A percentile compares a stretch with the other conserved stretches of the same genome.
Evolutionary conservation across 768 basidiomycete genomes (phyloP).

Genomic region (Saitozyma podzolica): DNA sequence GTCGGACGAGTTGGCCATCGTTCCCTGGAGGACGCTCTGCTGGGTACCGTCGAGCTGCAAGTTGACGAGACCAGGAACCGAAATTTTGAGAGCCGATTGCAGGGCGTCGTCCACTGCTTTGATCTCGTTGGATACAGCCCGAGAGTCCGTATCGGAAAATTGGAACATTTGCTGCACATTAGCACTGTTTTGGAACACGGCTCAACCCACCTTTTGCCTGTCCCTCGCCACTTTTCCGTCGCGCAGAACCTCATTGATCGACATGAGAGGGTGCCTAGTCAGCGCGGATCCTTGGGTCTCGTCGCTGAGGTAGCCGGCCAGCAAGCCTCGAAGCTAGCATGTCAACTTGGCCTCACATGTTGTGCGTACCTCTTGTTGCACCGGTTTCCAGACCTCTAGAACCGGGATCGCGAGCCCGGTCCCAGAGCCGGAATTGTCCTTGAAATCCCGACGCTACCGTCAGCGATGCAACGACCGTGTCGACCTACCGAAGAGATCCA

Average conservation of each 20-base stretch:
- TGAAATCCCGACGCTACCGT: constrained; percentile 83
- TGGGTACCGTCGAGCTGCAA: constrained; percentile 23
- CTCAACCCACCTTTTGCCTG: constrained; percentile 65
- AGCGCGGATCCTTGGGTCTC: constrained; percentile 77
- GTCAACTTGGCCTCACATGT: constrained; percentile 13
- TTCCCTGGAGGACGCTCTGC: constrained; percentile 55
- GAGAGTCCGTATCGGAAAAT: constrained; percentile 84
- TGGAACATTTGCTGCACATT: constrained; percentile 73
- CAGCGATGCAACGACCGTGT: neutral
- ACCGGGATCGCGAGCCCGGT: constrained; percentile 64
- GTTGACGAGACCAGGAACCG: constrained; percentile 89
- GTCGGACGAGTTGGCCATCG: constrained; percentile 60
- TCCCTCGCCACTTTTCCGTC: constrained; percentile 79
- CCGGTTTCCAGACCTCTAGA: constrained; percentile 79
- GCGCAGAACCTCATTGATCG: constrained; percentile 89
- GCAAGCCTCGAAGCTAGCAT: constrained; percentile 72
- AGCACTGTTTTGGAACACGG: neutral
- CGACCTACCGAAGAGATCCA: constrained; percentile 82
- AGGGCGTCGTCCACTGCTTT: constrained; percentile 80
- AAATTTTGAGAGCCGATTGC: constrained; percentile 76
- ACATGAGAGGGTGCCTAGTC: constrained; percentile 82
- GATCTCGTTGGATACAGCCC: constrained; percentile 66
- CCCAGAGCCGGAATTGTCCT: constrained; percentile 73
- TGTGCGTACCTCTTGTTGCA: constrained; percentile 76
- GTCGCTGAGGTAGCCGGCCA: constrained; percentile 88